Evolutionary conservation across 1,284 basidiomycete species (phyloP).

Genomic region (Tylopilus sp.): DNA sequence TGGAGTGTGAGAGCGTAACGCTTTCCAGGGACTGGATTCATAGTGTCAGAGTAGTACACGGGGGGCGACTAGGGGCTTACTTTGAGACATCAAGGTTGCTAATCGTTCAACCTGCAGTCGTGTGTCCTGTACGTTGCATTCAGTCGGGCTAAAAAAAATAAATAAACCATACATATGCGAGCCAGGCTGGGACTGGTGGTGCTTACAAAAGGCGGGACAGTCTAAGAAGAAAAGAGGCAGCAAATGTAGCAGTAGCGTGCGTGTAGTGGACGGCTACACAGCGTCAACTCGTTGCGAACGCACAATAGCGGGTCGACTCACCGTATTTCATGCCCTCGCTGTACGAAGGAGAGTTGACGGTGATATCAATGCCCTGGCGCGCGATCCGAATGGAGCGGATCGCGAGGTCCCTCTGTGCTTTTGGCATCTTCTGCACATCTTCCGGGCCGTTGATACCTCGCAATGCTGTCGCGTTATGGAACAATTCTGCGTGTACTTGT

Average conservation of each 20-base stretch:
- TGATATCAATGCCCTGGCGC: constrained; percentile 65
- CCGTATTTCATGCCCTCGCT: constrained; percentile 88
- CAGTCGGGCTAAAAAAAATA: constrained; percentile 64
- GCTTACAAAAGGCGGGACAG: constrained; percentile 81
- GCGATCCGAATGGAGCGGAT: constrained; percentile 70
- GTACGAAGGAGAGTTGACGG: constrained; percentile 74
- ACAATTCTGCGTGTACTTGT: constrained; percentile 73
- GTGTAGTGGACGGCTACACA: constrained; percentile 80
- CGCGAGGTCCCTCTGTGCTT: constrained; percentile 66
- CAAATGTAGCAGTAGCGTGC: constrained; percentile 89
- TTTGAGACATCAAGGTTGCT: constrained; percentile 68
- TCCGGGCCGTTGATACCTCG: constrained; percentile 73
- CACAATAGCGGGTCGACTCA: constrained; percentile 31
- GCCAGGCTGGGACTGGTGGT: neutral
- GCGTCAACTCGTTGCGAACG: constrained; percentile 7
- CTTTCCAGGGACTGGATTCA: constrained; percentile 72
- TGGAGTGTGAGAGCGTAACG: constrained; percentile 86
- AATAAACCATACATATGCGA: constrained; percentile 3
- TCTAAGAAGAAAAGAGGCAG: constrained; percentile 84
- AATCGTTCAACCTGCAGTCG: constrained; percentile 76
- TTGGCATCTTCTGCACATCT: constrained; percentile 71
- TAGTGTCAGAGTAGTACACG: constrained; percentile 11
- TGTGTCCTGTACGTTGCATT: constrained; percentile 75
- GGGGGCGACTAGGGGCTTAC: constrained; percentile 42
- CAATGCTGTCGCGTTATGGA: constrained; percentile 75